These are phyloP conservation scores for Eimeria mitis DNA, from an alignment of 169 alveolate genomes.

Conservation along the genomic window DNA sequence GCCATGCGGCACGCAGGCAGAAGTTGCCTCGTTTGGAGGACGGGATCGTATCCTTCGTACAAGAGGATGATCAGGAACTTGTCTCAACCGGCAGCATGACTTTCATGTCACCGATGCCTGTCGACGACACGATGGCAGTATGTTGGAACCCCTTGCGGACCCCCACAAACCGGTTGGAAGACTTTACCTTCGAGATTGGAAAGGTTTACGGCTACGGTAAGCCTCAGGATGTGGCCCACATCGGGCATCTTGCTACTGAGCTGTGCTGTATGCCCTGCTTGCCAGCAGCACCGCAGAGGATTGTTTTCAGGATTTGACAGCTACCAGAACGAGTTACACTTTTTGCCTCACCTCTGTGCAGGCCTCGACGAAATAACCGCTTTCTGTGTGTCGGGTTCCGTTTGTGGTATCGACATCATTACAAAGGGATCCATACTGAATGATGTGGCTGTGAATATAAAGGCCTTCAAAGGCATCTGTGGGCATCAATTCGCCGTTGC, in stretches of 20 bases:
- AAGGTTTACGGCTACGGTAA: conserved; percentile 56
- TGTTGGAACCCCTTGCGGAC: conserved; percentile 72
- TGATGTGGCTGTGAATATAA: neutral
- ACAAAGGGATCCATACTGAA: neutral
- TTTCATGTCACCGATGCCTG: conserved; percentile 24
- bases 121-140: neutral
- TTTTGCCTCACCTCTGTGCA: neutral
- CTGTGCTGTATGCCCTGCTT: neutral
- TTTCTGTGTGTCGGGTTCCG: conserved; percentile 39
- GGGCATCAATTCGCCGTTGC: conserved; percentile 4
- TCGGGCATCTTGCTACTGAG: neutral
- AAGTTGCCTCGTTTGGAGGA: neutral
- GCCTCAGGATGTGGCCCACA: neutral
- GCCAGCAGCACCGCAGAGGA: neutral
- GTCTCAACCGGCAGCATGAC: conserved; percentile 15
- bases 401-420: conserved; percentile 22
- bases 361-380: conserved; percentile 17
- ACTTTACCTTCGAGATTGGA: conserved; percentile 73
- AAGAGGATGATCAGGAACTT: neutral
- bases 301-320: no score
- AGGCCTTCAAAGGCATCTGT: conserved; percentile 19
- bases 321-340: no score
- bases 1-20: neutral
- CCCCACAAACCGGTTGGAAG: conserved; percentile 33
- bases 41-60: neutral